Base-by-base conservation (phyloP, 345 rosid species). In the Fremontodendron californicum region DNA sequence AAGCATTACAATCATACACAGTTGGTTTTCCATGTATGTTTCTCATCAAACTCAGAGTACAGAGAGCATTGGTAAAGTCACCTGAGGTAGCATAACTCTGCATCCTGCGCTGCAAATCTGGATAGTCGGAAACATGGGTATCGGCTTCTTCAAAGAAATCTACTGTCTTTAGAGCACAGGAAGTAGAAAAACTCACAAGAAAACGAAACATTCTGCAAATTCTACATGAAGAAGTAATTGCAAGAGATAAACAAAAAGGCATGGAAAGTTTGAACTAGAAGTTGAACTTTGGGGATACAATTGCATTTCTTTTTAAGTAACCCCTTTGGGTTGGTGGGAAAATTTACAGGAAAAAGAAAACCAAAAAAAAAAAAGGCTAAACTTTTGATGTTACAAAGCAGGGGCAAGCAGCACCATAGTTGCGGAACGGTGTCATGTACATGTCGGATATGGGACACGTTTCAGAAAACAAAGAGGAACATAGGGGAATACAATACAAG, bases 1-100 rank as follows among this genome's bases (percentile, higher is more conserved):
- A 69, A 55, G 85, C 80, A 80, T 86, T 86, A 57, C 42, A 80
- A 74, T 86, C 87, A 55, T 72, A 31, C 13, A 75, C 82, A 25
- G 84, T 84, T 1, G 82, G 84, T 57, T 73, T 80, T 66, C 85
- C 83, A 40, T 78, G 45, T 8, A 74, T n/a, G 61, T 40, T 31
- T 61, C 77, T 78, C 84, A 80, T 84, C 39, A 51, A 79, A 78
- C 33, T 74, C 45, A 80, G 68, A 74, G 85, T 73, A 37, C 29
- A 54, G 0, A 86, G 52, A 16, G 85, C 85, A 65, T 74, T 62
- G 10, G 27, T 40, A 9, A 84, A 74, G 71, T 84, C 82, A 71
- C 89, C 87, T 15, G 82, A 80, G 39, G 75, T 3, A 0, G 87
- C 85, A 40, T 15, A 78, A 73, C 29, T 29, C 11, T 55, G 80